Percentiles rank a stretch among this genome's conserved stretches.
Evolutionary conservation across 1,284 basidiomycete genomes (phyloP).

Genomic region (Fomitiporia mediterranea): DNA sequence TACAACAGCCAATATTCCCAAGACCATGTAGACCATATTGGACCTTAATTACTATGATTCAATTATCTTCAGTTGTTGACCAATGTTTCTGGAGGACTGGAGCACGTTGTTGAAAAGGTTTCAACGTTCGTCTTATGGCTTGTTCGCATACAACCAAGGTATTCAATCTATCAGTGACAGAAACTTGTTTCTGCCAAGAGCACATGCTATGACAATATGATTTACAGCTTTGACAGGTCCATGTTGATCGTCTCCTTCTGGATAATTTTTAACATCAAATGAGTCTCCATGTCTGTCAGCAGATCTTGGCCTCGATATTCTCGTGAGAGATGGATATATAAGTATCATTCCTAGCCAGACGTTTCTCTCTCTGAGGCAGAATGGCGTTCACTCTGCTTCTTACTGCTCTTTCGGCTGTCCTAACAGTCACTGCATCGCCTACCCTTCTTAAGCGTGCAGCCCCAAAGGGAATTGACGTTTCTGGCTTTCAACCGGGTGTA

Average conservation of each 20-base stretch:
- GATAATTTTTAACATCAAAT: neutral
- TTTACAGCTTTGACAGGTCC: neutral
- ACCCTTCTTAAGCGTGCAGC: conserved; percentile 33
- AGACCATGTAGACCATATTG: too few relatives aligned
- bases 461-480: conserved; percentile 53
- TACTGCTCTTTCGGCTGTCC: neutral
- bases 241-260: neutral
- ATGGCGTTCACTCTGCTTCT: conserved; percentile 3
- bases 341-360: neutral
- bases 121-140: too few relatives aligned
- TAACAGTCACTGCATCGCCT: conserved; percentile 17
- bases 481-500: conserved; percentile 46
- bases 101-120: too few relatives aligned
- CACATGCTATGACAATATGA: too few relatives aligned
- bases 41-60: too few relatives aligned
- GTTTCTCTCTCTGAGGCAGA: neutral
- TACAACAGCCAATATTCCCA: too few relatives aligned
- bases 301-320: neutral
- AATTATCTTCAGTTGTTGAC: too few relatives aligned
- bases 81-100: too few relatives aligned
- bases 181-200: too few relatives aligned
- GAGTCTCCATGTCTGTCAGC: neutral
- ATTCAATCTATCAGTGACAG: too few relatives aligned
- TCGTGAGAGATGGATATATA: neutral
- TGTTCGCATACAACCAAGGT: too few relatives aligned